Conservation (phyloP, 2,329 filamentous ascomycete genomes). For the Ampelomyces quisqualis region DNA sequence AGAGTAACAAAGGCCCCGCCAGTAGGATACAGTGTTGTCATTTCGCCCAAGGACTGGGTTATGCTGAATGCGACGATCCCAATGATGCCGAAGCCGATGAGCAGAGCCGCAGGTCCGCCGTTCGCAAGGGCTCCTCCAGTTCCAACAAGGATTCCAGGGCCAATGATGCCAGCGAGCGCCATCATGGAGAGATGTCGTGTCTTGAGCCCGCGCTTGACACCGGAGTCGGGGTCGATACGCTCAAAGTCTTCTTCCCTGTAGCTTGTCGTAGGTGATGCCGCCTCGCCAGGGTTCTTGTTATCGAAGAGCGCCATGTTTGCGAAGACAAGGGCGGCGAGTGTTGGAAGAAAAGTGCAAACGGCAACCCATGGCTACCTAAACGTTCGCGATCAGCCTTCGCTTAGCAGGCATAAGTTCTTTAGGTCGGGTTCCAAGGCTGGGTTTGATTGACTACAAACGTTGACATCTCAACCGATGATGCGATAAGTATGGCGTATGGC, state of each 20-base stretch:
- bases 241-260: conserved; percentile 32
- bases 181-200: conserved; percentile 66
- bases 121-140: conserved; percentile 67
- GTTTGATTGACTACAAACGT: conserved; percentile 1
- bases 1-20: conserved; percentile 71
- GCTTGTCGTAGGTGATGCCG: conserved; percentile 20
- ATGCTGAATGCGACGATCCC: conserved; percentile 66
- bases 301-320: conserved; percentile 23
- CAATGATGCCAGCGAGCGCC: conserved; percentile 56
- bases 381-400: not conserved
- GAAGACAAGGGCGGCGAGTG: not conserved
- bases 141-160: conserved; percentile 71
- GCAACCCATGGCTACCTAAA: conserved; percentile 13
- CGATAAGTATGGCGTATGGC: conserved; percentile 13
- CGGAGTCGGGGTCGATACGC: conserved; percentile 58
- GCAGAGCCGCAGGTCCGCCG: conserved; percentile 68
- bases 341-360: too few relatives aligned
- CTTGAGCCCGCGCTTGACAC: conserved; percentile 69
- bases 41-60: conserved; percentile 73
- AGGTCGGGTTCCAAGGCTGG: too few relatives aligned
- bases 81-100: conserved; percentile 75
- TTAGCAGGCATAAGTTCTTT: too few relatives aligned
- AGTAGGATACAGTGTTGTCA: conserved; percentile 71
- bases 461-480: conserved; percentile 9
- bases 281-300: conserved; percentile 17